Evolutionary conservation across 2,329 filamentous ascomycete species (phyloP), one percentile per base, ranked within the genome.

Genomic region (Phyllosticta capitalensis): DNA sequence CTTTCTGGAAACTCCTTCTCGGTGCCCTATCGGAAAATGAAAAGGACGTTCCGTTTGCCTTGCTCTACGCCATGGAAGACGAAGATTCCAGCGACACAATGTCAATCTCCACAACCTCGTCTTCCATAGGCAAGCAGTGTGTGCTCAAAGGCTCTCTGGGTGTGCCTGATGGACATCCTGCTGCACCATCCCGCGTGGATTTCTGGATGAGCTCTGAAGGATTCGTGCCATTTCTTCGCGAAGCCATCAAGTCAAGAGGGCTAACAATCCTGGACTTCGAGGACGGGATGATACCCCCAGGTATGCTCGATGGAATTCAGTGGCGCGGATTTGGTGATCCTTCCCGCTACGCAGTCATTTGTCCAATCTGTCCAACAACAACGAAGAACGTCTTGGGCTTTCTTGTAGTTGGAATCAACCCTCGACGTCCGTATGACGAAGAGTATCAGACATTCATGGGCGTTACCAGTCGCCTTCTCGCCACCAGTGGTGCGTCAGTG

Each of bases 1-100:
- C 76, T 3, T 92, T 91, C 66, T 92, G 89, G 88, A 74, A 76
- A 1, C 79, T 85, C 62, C 83, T 90, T 0, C 77, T 84, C 38
- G 78, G 81, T 57, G 86, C 86, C 1, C 77, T 92, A 10, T 82
- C 86, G 62, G 83, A 82, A 66, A 90, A 91, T 67, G 83, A 87
- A 63, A 79, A 82, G 58, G 88, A 91, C 67, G 79, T 87, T 3
- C 88, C 88, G 0, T 89, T 90, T 67, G 84, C 83, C 21, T 74
- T 90, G 59, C 78, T 90, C 0, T 91, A 91, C 69, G 88, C 86
- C 0, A 81, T 88, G 2, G 78, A 74, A 54, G 85, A 89, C 17
- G 58, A 56, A 7, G 69, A 68, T 1, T 86, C 88, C 62, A 87
- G 83, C 65, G 87, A 90, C 58, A 77, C 79, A 14, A 83, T 83